phyloP scores from a whole-genome alignment of 257 asterid species.

The Capsicum chinense region DNA sequence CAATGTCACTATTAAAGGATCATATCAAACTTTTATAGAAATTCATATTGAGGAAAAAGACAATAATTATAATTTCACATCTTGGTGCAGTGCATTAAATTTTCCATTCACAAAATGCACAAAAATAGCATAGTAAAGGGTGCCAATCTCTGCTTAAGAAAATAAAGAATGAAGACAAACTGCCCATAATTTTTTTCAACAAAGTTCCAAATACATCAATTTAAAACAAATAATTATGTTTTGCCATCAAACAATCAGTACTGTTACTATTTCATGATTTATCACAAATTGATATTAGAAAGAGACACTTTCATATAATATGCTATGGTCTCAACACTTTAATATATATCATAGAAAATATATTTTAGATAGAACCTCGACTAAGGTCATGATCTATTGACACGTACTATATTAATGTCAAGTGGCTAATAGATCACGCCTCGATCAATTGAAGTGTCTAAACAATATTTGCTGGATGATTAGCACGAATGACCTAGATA shows the following conservation, averaged over 20 bases:
- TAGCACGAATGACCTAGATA: background rate
- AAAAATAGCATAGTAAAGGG: conserved; percentile 22
- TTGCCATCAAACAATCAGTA: background rate
- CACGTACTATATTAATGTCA: no score
- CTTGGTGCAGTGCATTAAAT: conserved; percentile 27
- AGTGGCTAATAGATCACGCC: no score
- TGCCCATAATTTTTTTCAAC: conserved; percentile 25
- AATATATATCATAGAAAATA: no score
- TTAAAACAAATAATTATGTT: background rate
- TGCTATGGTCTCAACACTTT: no score
- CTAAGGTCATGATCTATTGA: no score
- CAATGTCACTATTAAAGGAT: background rate
- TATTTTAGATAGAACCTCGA: no score
- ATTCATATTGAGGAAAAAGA: background rate
- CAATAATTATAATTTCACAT: background rate
- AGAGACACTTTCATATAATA: background rate
- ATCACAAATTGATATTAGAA: background rate
- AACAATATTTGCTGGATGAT: no score
- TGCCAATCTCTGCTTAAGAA: background rate
- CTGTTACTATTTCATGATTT: background rate
- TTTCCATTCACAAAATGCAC: conserved; percentile 6
- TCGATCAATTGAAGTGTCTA: no score
- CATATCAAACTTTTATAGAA: background rate
- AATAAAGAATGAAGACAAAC: background rate
- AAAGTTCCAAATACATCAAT: conserved; percentile 23